phyloP scores from a whole-genome alignment of 345 rosid genomes.

The Eucalyptus tenuipes region DNA sequence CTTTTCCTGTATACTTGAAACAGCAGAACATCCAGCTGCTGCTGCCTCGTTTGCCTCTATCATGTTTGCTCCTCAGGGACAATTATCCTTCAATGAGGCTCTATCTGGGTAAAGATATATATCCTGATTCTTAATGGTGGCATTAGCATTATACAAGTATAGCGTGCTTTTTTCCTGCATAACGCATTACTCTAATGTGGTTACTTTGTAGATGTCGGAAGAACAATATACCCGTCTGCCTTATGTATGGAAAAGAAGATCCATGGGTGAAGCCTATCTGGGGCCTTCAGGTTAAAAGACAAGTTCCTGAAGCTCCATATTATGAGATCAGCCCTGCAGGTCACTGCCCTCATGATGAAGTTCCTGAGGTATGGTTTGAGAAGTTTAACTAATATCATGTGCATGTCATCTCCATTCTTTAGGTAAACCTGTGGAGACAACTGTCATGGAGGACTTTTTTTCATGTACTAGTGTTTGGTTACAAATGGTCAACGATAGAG shows the following conservation, averaged over 20 bases:
- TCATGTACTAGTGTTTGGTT: neutral
- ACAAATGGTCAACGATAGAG: neutral
- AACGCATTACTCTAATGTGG: neutral
- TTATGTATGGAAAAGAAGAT: slow-evolving; percentile 88
- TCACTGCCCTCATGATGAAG: slow-evolving; percentile 99
- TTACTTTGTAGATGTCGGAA: slow-evolving; percentile 36
- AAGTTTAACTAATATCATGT: neutral
- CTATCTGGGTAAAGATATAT: slow-evolving; percentile 30
- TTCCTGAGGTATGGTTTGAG: slow-evolving; percentile 64
- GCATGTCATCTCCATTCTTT: neutral
- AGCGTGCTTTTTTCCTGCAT: neutral
- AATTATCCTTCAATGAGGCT: slow-evolving; percentile 60
- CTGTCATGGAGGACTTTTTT: neutral
- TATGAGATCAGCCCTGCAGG: slow-evolving; percentile 98
- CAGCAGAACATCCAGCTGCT: slow-evolving; percentile 87
- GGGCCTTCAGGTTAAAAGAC: slow-evolving; percentile 70
- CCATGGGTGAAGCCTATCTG: slow-evolving; percentile 97
- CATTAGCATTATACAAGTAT: neutral
- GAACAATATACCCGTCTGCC: slow-evolving; percentile 56
- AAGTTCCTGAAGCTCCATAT: slow-evolving; percentile 67
- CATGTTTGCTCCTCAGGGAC: slow-evolving; percentile 83
- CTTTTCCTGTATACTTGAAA: slow-evolving; percentile 58
- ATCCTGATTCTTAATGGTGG: neutral
- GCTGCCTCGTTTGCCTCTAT: slow-evolving; percentile 92
- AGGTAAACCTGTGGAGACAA: neutral